Base-by-base conservation (phyloP, 2,329 filamentous ascomycete species). In the Ciborinia camelliae region DNA sequence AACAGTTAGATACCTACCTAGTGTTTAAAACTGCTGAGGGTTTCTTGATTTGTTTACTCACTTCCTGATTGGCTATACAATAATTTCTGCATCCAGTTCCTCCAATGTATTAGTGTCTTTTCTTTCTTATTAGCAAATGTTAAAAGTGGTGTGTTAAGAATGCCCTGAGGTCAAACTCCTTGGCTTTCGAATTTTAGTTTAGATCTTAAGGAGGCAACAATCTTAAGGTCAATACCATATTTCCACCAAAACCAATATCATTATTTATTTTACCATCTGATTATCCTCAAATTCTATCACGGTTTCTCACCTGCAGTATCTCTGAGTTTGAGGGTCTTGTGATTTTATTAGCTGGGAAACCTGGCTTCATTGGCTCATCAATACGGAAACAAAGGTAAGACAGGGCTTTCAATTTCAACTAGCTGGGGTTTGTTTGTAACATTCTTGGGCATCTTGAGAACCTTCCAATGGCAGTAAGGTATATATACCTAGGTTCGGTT, bases 381-480 rank as follows among this genome's bases (percentile, higher is more conserved):
- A 43, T 4, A 8, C 6, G 6, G 4, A 0, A 3, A 30, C 2
- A 53, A 28, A 28, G 39, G 12, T 10, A 43, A n/a, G n/a, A n/a
- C n/a, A n/a, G n/a, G 10, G 2, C 10, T 30, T 57, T 5, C 18
- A 57, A 41, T 43, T 54, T n/a, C 26, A 43, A 30, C 3, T 32
- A 0, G 10, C 3, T 32, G 53, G 6, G 18, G 1, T 12, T 32
- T 20, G 28, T 30, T 15, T 5, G 2, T 0, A 5, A n/a, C 3
- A n/a, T 30, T 2, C 9, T n/a, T 9, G 12, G 2, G 6, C 4
- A n/a, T 41, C 15, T 26, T 9, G 1, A 32, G 18, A 32, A 6
- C 2, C n/a, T n/a, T n/a, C n/a, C n/a, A n/a, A n/a, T 32, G 15
- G 0, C 4, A 9, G 6, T n/a, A 54, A 12, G 52, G 10, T 37